phyloP scores from a whole-genome alignment of 2,329 filamentous ascomycete genomes.

The Cercospora nicotianae region DNA sequence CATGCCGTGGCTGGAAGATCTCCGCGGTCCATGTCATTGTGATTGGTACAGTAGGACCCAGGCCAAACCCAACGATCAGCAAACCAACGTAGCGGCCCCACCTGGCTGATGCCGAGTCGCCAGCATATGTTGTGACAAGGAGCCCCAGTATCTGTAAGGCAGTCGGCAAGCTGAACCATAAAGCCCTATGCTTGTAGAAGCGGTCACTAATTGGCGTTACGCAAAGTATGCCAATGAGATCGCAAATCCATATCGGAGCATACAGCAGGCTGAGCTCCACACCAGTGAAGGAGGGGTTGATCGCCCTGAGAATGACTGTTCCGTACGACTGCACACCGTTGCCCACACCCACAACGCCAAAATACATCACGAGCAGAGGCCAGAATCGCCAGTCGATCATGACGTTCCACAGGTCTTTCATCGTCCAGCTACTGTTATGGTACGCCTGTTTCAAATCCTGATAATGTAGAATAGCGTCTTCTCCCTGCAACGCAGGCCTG shows the following conservation, averaged over 20 bases:
- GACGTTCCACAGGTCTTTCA: conserved; percentile 68
- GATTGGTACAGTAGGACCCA: conserved; percentile 86
- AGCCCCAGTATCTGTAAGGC: conserved; percentile 80
- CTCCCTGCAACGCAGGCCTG: conserved; percentile 69
- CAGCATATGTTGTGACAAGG: conserved; percentile 75
- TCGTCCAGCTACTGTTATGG: conserved; percentile 69
- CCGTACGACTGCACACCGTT: conserved; percentile 88
- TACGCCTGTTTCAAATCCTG: conserved; percentile 79
- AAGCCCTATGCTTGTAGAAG: conserved; percentile 74
- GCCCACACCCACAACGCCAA: conserved; percentile 88
- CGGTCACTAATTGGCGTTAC: conserved; percentile 84
- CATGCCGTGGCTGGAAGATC: conserved; percentile 85
- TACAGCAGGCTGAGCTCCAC: conserved; percentile 79
- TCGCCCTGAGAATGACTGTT: conserved; percentile 79
- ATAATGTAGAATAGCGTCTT: conserved; percentile 80
- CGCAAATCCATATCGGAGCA: conserved; percentile 84
- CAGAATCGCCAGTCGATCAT: conserved; percentile 85
- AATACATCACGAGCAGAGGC: conserved; percentile 88
- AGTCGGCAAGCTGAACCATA: conserved; percentile 77
- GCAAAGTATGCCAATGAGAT: conserved; percentile 81
- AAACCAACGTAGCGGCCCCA: conserved; percentile 88
- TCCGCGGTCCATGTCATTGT: conserved; percentile 93
- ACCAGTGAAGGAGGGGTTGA: conserved; percentile 70
- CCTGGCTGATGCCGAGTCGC: conserved; percentile 54
- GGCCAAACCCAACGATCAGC: conserved; percentile 85